phyloP scores from a whole-genome alignment of 306 rosid genomes.

The Corylus avellana region DNA sequence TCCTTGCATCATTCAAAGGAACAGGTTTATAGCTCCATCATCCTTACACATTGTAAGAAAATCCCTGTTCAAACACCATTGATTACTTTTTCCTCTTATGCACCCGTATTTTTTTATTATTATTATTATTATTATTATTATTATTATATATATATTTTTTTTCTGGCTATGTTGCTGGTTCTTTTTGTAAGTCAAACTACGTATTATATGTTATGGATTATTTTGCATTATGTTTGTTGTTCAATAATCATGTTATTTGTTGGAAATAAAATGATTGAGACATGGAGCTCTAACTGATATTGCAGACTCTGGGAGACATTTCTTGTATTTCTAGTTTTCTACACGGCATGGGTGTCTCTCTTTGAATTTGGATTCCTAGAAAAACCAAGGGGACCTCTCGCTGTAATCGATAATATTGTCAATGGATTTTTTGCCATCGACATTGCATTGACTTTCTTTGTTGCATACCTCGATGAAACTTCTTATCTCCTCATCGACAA shows the following conservation, averaged over 20 bases:
- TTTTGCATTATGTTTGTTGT: background rate
- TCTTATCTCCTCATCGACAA: slow-evolving; percentile 55
- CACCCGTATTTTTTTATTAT: no score
- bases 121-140: no score
- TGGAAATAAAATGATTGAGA: background rate
- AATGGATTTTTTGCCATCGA: slow-evolving; percentile 60
- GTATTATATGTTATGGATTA: background rate
- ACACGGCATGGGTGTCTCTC: slow-evolving; percentile 80
- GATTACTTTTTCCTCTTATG: no score
- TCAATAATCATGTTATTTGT: background rate
- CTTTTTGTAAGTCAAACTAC: background rate
- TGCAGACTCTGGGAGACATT: slow-evolving; percentile 64
- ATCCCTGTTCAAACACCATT: no score
- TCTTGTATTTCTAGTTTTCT: slow-evolving; percentile 58
- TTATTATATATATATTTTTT: no score
- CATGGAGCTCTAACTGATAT: background rate
- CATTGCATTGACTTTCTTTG: slow-evolving; percentile 67
- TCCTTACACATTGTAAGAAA: no score
- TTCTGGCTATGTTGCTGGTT: background rate
- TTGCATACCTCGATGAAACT: slow-evolving; percentile 65
- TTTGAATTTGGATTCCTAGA: slow-evolving; percentile 79
- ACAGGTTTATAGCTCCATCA: no score
- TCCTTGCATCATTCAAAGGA: no score
- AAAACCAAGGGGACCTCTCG: slow-evolving; percentile 25
- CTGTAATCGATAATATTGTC: slow-evolving; percentile 57